These are phyloP conservation scores for Pulveroboletus ravenelii DNA, from an alignment of 768 basidiomycete species.

Conservation along the genomic window DNA sequence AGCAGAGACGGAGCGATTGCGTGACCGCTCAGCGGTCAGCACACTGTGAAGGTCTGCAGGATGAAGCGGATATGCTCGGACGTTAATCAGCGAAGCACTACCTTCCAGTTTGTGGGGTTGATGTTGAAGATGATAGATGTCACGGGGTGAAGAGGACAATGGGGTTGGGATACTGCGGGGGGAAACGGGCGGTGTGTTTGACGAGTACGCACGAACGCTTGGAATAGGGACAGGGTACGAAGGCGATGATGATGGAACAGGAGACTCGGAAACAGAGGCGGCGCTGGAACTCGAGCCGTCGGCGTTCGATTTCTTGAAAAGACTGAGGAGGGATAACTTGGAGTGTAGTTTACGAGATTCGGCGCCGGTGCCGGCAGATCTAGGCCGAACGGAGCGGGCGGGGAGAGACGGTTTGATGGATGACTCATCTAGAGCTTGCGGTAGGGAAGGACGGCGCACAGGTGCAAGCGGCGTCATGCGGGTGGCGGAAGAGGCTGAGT, in stretches of 20 bases:
- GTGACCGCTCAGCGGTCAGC: slow-evolving; percentile 31
- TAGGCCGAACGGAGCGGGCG: slow-evolving; percentile 49
- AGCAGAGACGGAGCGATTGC: slow-evolving; percentile 36
- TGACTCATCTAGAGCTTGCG: slow-evolving; percentile 42
- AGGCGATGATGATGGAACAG: slow-evolving; percentile 25
- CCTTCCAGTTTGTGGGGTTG: slow-evolving; percentile 22
- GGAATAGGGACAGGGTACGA: slow-evolving; percentile 24
- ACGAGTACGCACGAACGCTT: slow-evolving; percentile 13
- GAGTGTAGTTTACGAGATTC: slow-evolving; percentile 55
- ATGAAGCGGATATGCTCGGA: slow-evolving; percentile 32
- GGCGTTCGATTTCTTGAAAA: slow-evolving; percentile 60
- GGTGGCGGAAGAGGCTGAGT: background rate
- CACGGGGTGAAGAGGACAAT: slow-evolving; percentile 30
- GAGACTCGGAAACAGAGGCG: slow-evolving; percentile 28
- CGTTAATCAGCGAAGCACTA: slow-evolving; percentile 20
- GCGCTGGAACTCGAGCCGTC: slow-evolving; percentile 35
- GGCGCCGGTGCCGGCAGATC: slow-evolving; percentile 67
- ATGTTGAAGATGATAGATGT: slow-evolving; percentile 15
- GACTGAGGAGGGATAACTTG: slow-evolving; percentile 69
- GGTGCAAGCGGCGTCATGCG: slow-evolving; percentile 25
- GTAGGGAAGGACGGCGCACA: slow-evolving; percentile 65
- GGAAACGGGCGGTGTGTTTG: slow-evolving; percentile 25
- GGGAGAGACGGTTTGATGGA: slow-evolving; percentile 29
- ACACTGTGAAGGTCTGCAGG: slow-evolving; percentile 48
- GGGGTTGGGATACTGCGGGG: slow-evolving; percentile 22